Evolutionary conservation across 2,329 filamentous ascomycete genomes (phyloP).

Genomic region (Botrytis deweyae): DNA sequence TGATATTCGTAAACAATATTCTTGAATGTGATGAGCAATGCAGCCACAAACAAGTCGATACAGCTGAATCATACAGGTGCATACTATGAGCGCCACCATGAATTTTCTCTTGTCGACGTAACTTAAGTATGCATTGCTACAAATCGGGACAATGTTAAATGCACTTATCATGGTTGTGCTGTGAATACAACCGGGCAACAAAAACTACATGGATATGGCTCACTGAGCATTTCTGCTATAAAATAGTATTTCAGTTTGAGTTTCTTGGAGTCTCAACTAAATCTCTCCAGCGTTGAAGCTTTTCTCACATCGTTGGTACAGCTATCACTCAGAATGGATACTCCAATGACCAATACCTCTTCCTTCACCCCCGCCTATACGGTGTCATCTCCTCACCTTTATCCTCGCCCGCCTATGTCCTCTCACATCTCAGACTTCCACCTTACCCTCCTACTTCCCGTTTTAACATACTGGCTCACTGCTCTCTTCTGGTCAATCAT

Average conservation of each 20-base stretch:
- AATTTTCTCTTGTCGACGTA: not conserved
- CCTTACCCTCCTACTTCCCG: slow-evolving; percentile 54
- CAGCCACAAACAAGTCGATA: not conserved
- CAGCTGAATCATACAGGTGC: slow-evolving; percentile 1
- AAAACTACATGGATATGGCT: not conserved
- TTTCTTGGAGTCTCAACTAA: not conserved
- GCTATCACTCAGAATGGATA: slow-evolving; percentile 1
- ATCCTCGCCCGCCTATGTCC: slow-evolving; percentile 66
- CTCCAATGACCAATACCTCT: not conserved
- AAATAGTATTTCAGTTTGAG: not conserved
- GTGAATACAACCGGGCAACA: not conserved
- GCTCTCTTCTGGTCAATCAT: not conserved
- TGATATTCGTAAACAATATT: not conserved
- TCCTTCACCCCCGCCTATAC: slow-evolving; percentile 52
- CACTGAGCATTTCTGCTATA: not conserved
- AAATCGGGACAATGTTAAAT: not conserved
- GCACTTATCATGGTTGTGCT: not conserved
- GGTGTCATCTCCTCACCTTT: slow-evolving; percentile 43
- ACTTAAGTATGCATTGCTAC: not conserved
- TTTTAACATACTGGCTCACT: slow-evolving; percentile 8
- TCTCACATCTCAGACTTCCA: slow-evolving; percentile 76
- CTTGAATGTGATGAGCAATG: not conserved
- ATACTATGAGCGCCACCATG: not conserved
- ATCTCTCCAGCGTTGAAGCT: not conserved
- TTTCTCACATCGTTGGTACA: not conserved